Conservation (phyloP, 2,329 filamentous ascomycete species). For the Sclerotinia trifoliorum region DNA sequence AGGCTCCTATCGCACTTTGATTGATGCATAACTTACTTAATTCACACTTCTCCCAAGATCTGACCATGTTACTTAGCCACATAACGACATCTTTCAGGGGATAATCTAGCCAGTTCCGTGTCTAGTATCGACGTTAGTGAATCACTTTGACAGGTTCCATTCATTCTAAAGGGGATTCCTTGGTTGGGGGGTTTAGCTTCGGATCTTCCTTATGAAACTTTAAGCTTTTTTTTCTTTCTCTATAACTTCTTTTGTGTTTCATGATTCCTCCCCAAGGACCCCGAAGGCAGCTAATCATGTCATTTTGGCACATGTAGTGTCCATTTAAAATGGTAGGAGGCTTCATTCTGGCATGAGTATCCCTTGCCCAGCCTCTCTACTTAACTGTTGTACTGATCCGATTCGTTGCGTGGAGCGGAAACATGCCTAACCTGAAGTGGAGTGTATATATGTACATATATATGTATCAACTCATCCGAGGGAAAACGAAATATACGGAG, state of each 20-base stretch:
- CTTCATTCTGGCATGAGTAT: neutral
- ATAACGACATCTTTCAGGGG: slow-evolving; percentile 12
- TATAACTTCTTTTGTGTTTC: neutral
- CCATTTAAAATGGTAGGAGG: neutral
- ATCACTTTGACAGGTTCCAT: neutral
- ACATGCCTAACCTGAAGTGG: neutral
- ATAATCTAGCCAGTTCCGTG: neutral
- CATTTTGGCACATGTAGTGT: neutral
- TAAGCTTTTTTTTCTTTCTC: neutral
- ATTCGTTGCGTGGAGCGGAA: slow-evolving; percentile 1
- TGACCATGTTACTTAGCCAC: slow-evolving; percentile 2
- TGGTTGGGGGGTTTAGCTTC: neutral
- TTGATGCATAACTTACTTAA: neutral
- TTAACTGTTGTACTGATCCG: neutral
- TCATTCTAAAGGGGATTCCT: neutral
- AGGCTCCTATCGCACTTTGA: neutral
- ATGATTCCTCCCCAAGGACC: too few relatives aligned
- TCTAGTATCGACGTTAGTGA: neutral
- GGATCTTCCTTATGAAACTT: neutral
- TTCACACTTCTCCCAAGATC: slow-evolving; percentile 7
- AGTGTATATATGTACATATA: neutral
- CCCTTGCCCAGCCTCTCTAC: slow-evolving; percentile 13
- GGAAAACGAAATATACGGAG: neutral
- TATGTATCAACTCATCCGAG: neutral
- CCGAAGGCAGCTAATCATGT: neutral